These are phyloP conservation scores for Dorcoceras hygrometricum DNA, from an alignment of 257 asterid species.

Conservation along the genomic window DNA sequence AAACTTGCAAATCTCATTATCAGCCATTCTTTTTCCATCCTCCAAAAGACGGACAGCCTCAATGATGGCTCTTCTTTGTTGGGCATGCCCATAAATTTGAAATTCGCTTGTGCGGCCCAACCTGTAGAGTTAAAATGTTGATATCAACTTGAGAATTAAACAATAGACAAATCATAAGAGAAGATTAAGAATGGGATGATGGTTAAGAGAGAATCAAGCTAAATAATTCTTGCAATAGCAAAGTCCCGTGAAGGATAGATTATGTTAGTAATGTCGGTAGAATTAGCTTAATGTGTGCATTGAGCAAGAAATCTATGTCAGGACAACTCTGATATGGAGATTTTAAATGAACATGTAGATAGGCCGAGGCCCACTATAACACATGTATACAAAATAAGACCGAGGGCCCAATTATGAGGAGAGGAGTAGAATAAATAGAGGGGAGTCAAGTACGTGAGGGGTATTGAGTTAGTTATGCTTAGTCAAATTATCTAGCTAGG, in stretches of 20 bases:
- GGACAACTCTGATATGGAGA: too few species aligned
- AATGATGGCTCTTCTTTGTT: conserved; percentile 86
- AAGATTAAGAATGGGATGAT: conserved; percentile 12
- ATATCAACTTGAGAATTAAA: conserved; percentile 14
- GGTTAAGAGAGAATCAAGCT: conserved; percentile 1
- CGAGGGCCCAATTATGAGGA: too few species aligned
- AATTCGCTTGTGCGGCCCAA: conserved; percentile 78
- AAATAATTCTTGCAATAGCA: conserved; percentile 17
- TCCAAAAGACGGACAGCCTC: conserved; percentile 84
- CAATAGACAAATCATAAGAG: not conserved
- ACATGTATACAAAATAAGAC: too few species aligned
- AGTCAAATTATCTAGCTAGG: too few species aligned
- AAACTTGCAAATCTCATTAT: conserved; percentile 38
- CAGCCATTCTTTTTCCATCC: conserved; percentile 48
- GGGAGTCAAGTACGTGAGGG: too few species aligned
- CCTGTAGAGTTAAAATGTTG: conserved; percentile 45
- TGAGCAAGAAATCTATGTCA: not conserved
- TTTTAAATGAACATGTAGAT: too few species aligned
- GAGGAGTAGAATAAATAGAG: too few species aligned
- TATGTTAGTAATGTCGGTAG: not conserved
- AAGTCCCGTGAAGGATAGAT: conserved; percentile 8
- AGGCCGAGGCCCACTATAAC: too few species aligned
- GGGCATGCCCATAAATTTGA: conserved; percentile 87
- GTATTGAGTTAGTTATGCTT: too few species aligned
- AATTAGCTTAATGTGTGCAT: not conserved